Percentiles rank a stretch among this genome's conserved stretches.
phyloP scores from a whole-genome alignment of 352 stramenopile species.

The Phytophthora hybrid region DNA sequence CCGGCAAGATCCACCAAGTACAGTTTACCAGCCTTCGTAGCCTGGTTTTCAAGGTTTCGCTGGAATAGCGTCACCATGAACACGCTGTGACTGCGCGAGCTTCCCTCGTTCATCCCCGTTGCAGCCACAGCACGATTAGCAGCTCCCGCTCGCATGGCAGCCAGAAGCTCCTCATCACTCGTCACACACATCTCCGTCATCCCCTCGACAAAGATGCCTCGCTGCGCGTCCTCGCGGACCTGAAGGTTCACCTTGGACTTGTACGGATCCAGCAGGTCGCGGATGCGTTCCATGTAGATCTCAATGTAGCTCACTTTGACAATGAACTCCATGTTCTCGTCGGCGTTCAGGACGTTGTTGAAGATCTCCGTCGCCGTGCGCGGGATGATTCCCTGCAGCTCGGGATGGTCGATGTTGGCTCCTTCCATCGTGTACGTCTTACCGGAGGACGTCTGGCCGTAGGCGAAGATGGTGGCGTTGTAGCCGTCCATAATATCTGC shows the following conservation, averaged over 20 bases:
- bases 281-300: constrained; percentile 97
- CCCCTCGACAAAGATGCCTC: constrained; percentile 94
- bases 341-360: constrained; percentile 84
- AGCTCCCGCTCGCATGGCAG: constrained; percentile 83
- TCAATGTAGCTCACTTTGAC: constrained; percentile 95
- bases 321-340: constrained; percentile 94
- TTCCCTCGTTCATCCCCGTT: constrained; percentile 96
- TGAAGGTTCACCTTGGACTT: constrained; percentile 93
- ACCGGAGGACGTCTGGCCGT: constrained; percentile 90
- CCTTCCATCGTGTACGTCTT: constrained; percentile 55
- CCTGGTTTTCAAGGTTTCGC: constrained; percentile 88
- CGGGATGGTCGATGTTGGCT: constrained; percentile 83
- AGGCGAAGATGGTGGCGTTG: constrained; percentile 95
- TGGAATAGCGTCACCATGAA: constrained; percentile 93
- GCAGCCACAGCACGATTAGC: constrained; percentile 88
- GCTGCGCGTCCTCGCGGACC: constrained; percentile 88
- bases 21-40: constrained; percentile 91
- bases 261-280: constrained; percentile 93
- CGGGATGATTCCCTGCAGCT: constrained; percentile 90
- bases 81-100: constrained; percentile 91
- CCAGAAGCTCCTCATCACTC: constrained; percentile 88
- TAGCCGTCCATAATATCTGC: constrained; percentile 93
- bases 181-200: constrained; percentile 95
- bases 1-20: constrained; percentile 95
- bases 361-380: constrained; percentile 91